Evolutionary conservation across 495 filamentous ascomycete species (phyloP), one percentile per base, ranked within the genome.

Genomic region (Staphylotrichum longicolle): DNA sequence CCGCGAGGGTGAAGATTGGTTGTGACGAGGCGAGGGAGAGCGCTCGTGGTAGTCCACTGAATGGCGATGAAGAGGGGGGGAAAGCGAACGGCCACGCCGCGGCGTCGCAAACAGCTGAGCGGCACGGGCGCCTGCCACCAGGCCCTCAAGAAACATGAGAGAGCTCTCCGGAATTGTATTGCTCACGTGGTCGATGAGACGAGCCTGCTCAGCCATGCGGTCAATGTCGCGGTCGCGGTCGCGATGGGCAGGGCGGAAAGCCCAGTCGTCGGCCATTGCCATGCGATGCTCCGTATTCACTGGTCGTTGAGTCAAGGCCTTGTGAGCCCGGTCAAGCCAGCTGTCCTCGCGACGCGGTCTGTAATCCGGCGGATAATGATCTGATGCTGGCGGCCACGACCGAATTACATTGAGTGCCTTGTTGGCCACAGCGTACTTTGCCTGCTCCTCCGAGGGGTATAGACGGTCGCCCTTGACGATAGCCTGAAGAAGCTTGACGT

Each of bases 91-190:
- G 15, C 10, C 39, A 12, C 52, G 42, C 14, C n/a, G 0, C 3
- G 42, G 4, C 32, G 44, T n/a, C 7, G 10, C 33, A 11, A 32
- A 32, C 1, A 39, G n/a, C 7, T 32, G 44, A 4, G 55, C 33
- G 3, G 48, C 48, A 10, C 60, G 59, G 9, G 51, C 39, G 6
- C 73, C 73, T 11, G 68, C 35, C 8, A 66, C 68, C 6, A 76
- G 53, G 46, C 73, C 72, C 32, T 74, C 64, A 7, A 75, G 55
- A 32, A 73, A 75, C 30, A 68, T 39, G 20, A 27, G 20, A 27
- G 20, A 27, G 20, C 20, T 27, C 20, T 27, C 20, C 20, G 20
- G 1, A 27, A 59, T 41, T 7, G 33, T 30, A 2, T 44, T 34
- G 20, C 57, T 33, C 30, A 67, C 33, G 11, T 58, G 51, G 3